phyloP scores from a whole-genome alignment of 495 filamentous ascomycete species.

The Opeltia flavorubescens region DNA sequence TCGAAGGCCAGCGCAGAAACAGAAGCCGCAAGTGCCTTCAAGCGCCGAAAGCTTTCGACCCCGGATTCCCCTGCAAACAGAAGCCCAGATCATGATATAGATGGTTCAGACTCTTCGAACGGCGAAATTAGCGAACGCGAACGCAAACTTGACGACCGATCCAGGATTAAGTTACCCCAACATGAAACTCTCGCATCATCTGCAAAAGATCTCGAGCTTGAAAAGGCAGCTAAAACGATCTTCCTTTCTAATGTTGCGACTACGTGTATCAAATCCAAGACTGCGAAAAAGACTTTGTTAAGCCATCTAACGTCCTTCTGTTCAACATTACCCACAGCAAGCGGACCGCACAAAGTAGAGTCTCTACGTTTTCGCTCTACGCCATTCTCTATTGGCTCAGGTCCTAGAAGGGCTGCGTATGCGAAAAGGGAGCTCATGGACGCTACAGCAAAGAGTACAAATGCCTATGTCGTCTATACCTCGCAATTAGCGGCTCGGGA shows the following conservation, averaged over 20 bases:
- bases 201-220: slow-evolving; percentile 41
- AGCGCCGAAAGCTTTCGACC: slow-evolving; percentile 11
- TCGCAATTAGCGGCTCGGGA: slow-evolving; percentile 57
- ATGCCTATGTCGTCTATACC: slow-evolving; percentile 84
- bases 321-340: slow-evolving; percentile 27
- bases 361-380: slow-evolving; percentile 89
- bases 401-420: slow-evolving; percentile 84
- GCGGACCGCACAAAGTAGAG: slow-evolving; percentile 54
- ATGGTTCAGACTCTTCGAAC: slow-evolving; percentile 4
- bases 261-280: slow-evolving; percentile 64
- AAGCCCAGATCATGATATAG: not conserved
- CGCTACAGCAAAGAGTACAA: slow-evolving; percentile 80
- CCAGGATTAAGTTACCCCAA: slow-evolving; percentile 23
- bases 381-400: slow-evolving; percentile 53
- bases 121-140: slow-evolving; percentile 12
- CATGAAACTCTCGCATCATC: slow-evolving; percentile 40
- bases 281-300: slow-evolving; percentile 60
- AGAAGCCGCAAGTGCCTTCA: slow-evolving; percentile 14
- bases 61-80: not conserved
- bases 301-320: slow-evolving; percentile 50
- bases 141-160: not conserved
- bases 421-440: slow-evolving; percentile 70
- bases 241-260: slow-evolving; percentile 88
- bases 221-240: slow-evolving; percentile 80
- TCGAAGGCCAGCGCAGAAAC: slow-evolving; percentile 28